Percentiles rank a stretch among this genome's conserved stretches.
phyloP scores from a whole-genome alignment of 768 basidiomycete species.

The Paxillus ammoniavirescens region DNA sequence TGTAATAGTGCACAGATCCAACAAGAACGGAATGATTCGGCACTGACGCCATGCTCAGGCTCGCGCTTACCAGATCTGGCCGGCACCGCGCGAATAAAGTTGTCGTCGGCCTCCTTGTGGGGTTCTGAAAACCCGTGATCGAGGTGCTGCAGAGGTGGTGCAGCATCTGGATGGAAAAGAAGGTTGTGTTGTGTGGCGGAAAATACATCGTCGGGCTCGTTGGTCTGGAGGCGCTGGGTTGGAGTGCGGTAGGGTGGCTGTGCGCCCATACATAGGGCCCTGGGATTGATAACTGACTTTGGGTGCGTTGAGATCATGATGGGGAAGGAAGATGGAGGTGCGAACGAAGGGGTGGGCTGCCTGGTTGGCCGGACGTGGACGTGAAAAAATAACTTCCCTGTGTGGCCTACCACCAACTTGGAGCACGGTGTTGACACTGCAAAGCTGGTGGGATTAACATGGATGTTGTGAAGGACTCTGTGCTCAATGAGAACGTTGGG shows the following conservation, averaged over 20 bases:
- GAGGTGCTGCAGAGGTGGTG: slow-evolving; percentile 25
- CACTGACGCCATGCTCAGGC: slow-evolving; percentile 51
- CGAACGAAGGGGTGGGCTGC: slow-evolving; percentile 29
- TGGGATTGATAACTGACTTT: slow-evolving; percentile 31
- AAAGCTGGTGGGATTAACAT: too few relatives aligned
- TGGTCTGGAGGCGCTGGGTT: slow-evolving; percentile 5
- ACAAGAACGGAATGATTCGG: slow-evolving; percentile 51
- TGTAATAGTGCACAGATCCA: slow-evolving; percentile 39
- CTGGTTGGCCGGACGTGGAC: slow-evolving; percentile 21
- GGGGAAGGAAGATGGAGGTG: slow-evolving; percentile 49
- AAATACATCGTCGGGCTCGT: neutral
- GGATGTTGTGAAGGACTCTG: too few relatives aligned
- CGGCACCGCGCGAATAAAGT: slow-evolving; percentile 65
- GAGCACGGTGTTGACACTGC: too few relatives aligned
- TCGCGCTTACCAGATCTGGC: slow-evolving; percentile 39
- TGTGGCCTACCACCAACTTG: too few relatives aligned
- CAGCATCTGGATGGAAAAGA: slow-evolving; percentile 25
- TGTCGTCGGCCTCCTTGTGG: slow-evolving; percentile 12
- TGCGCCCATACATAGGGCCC: slow-evolving; percentile 61
- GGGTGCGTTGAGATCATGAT: slow-evolving; percentile 57
- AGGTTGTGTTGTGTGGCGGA: slow-evolving; percentile 25
- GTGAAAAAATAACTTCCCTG: slow-evolving; percentile 21
- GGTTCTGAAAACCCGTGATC: slow-evolving; percentile 19
- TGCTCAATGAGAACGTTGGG: too few relatives aligned
- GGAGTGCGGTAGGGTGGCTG: slow-evolving; percentile 16